phyloP scores from a whole-genome alignment of 2,329 filamentous ascomycete genomes.

The Onygenales sp. region DNA sequence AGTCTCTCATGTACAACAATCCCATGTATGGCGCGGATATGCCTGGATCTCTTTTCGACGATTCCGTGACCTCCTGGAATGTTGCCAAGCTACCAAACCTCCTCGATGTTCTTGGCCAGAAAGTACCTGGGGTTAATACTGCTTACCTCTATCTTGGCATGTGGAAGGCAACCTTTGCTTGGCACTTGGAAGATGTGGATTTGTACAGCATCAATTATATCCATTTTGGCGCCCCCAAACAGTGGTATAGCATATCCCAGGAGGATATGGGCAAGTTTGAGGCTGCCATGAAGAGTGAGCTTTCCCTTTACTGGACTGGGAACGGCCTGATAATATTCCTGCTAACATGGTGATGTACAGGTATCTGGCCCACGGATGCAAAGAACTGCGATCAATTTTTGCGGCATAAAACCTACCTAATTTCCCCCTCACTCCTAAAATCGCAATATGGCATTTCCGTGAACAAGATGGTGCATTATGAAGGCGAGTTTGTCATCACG shows the following conservation, averaged over 20 bases:
- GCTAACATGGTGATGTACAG: conserved; percentile 16
- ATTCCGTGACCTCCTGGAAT: conserved; percentile 78
- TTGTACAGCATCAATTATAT: conserved; percentile 99
- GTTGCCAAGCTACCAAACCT: conserved; percentile 89
- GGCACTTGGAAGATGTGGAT: conserved; percentile 97
- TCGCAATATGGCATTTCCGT: conserved; percentile 91
- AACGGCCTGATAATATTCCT: neutral
- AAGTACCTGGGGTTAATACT: conserved; percentile 95
- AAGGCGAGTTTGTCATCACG: conserved; percentile 96
- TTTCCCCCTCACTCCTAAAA: conserved; percentile 79
- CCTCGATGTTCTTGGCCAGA: conserved; percentile 85
- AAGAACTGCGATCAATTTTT: conserved; percentile 95
- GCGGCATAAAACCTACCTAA: conserved; percentile 93
- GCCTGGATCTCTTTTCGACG: conserved; percentile 88
- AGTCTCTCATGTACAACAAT: conserved; percentile 86
- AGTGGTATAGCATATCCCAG: conserved; percentile 99
- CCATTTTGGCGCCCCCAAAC: conserved; percentile 95
- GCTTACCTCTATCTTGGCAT: conserved; percentile 96
- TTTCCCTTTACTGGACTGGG: neutral
- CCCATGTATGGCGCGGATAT: conserved; percentile 95
- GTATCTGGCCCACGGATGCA: conserved; percentile 84
- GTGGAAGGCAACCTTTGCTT: conserved; percentile 99
- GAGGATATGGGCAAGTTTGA: conserved; percentile 89
- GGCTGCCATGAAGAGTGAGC: conserved; percentile 72
- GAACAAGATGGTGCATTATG: conserved; percentile 90